Evolutionary conservation across 192 early-diverging fungal genomes (phyloP), one percentile per base, ranked within the genome.

Genomic region (Tieghemiomyces parasiticus): DNA sequence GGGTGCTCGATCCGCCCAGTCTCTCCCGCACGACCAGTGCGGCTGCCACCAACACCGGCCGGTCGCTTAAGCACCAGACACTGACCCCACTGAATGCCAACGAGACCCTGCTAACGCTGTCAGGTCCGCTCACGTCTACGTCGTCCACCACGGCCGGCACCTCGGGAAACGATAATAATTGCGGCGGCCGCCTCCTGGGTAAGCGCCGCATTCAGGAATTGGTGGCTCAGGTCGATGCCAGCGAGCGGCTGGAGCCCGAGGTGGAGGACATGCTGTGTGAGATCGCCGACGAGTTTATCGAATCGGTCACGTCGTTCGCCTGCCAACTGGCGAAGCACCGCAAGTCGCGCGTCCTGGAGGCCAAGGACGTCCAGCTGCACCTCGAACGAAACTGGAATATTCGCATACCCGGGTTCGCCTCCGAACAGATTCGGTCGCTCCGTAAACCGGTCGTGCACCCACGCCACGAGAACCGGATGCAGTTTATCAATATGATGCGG

Each of bases 371-470:
- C 35, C 86, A 92, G 63, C 72, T 92, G 55, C 85, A 90, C 58
- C 71, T 92, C 75, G 89, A 92, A 72, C 79, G 87, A 20, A 92
- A 87, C 63, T 92, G 86, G 87, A 92, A 89, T 56, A 85, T 92
- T 51, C 82, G 89, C 52, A 88, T 92, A 63, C 89, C 89, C 51
- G 88, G 88, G 13, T 91, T 88, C 65, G 83, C 86, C 0, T 78
- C 84, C n/a, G 86, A 89, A 65, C 83, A 85, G 63, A 86, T 89
- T 45, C 61, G 86, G 49, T 84, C 84, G 19, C 70, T 86, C n/a
- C 65, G 84, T 31, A 89, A 89, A 59, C 62, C 82, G 9, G 69
- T 69, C 2, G 74, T 85, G 25, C 76, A 83, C n/a, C 59, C 74
- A 38, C 66, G 71, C 9, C 83, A 89, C 62, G 82, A 82, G 47